These are phyloP conservation scores for Thalassiosira profunda DNA, from an alignment of 108 stramenopile genomes.

Conservation along the genomic window DNA sequence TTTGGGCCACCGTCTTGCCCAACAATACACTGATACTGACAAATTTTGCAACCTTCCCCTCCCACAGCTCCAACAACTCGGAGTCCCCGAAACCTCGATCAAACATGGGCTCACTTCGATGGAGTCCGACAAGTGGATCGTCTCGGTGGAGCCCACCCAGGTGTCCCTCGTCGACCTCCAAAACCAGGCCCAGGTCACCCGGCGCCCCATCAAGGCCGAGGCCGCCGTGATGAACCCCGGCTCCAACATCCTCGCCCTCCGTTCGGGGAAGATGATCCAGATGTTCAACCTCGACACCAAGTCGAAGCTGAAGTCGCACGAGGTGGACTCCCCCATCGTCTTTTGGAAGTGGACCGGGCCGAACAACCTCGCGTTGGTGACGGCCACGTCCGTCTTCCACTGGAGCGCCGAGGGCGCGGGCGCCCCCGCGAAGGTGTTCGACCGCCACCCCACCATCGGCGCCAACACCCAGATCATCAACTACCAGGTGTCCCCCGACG, in stretches of 20 bases:
- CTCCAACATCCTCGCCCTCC: constrained; percentile 91
- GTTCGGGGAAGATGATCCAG: constrained; percentile 93
- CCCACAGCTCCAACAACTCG: constrained; percentile 90
- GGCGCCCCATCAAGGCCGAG: constrained; percentile 97
- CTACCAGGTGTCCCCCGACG: constrained; percentile 96
- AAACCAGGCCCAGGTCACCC: constrained; percentile 90
- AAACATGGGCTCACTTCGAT: constrained; percentile 94
- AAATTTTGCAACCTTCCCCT: no score
- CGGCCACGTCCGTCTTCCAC: constrained; percentile 94
- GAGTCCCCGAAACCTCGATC: constrained; percentile 90
- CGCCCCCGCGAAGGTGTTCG: constrained; percentile 94
- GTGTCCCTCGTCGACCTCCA: constrained; percentile 95
- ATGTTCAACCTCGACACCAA: constrained; percentile 98
- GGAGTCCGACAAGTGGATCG: constrained; percentile 95
- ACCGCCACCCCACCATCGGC: constrained; percentile 92
- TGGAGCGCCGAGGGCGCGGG: constrained; percentile 86
- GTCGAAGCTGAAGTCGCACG: constrained; percentile 93
- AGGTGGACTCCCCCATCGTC: constrained; percentile 89
- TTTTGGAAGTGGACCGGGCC: constrained; percentile 98
- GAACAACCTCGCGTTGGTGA: constrained; percentile 94
- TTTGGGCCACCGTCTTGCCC: no score
- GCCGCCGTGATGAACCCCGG: constrained; percentile 99
- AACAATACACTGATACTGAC: no score
- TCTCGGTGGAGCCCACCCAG: constrained; percentile 89
- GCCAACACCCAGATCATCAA: constrained; percentile 96